A percentile compares a stretch with the other conserved stretches of the same genome.
These are phyloP conservation scores for Thozetella sp. DNA, from an alignment of 495 filamentous ascomycete genomes.

Conservation along the genomic window DNA sequence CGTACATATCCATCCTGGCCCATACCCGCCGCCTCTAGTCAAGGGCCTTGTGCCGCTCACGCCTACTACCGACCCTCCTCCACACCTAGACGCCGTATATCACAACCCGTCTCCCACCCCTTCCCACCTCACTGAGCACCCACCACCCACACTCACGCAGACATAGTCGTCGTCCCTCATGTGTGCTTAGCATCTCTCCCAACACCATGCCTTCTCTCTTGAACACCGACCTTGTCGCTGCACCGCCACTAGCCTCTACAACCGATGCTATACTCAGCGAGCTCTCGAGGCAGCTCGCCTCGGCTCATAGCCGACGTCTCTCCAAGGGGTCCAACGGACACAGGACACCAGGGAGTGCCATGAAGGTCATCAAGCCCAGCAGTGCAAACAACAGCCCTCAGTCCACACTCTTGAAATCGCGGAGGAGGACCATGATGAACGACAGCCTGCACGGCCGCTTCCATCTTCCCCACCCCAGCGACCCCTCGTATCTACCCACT, in stretches of 20 bases:
- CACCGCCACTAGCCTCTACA: slow-evolving; percentile 22
- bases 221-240: slow-evolving; percentile 22
- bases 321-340: slow-evolving; percentile 41
- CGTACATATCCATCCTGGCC: slow-evolving; percentile 8
- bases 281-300: slow-evolving; percentile 33
- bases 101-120: background rate
- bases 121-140: slow-evolving; percentile 1
- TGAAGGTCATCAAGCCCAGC: slow-evolving; percentile 66
- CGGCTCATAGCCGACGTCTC: slow-evolving; percentile 35
- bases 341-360: slow-evolving; percentile 32
- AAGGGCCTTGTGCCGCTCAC: slow-evolving; percentile 1
- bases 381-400: slow-evolving; percentile 75
- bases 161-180: slow-evolving; percentile 4
- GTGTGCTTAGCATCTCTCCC: slow-evolving; percentile 10
- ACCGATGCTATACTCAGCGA: slow-evolving; percentile 35
- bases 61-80: slow-evolving; percentile 1
- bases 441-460: slow-evolving; percentile 40
- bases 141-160: background rate
- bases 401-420: slow-evolving; percentile 41
- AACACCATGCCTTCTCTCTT: slow-evolving; percentile 30
- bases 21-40: slow-evolving; percentile 8
- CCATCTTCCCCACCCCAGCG: slow-evolving; percentile 30
- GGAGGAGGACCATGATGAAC: slow-evolving; percentile 57
- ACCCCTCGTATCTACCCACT: slow-evolving; percentile 31
- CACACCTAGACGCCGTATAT: slow-evolving; percentile 5